Conservation (phyloP, 495 filamentous ascomycete species). For the Penicillium samsonianum region DNA sequence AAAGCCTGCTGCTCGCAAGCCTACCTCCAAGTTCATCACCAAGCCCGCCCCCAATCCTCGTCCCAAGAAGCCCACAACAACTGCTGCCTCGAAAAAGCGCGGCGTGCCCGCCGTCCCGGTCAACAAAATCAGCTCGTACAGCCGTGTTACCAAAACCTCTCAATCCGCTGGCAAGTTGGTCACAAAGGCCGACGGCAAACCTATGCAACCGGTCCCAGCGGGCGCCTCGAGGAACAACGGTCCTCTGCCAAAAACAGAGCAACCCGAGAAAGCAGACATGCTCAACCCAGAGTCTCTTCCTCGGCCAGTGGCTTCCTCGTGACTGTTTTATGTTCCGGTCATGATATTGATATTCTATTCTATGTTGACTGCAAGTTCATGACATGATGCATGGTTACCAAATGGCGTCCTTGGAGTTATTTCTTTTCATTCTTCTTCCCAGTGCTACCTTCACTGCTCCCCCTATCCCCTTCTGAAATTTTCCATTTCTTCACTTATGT, state of each 20-base stretch:
- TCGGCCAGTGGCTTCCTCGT: slow-evolving; percentile 12
- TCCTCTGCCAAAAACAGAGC: slow-evolving; percentile 25
- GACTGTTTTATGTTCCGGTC: slow-evolving; percentile 9
- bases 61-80: slow-evolving; percentile 10
- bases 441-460: neutral
- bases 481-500: neutral
- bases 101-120: slow-evolving; percentile 22
- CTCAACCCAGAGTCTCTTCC: neutral
- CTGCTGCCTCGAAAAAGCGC: slow-evolving; percentile 24
- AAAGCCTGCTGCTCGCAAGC: slow-evolving; percentile 15
- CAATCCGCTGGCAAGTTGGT: slow-evolving; percentile 20
- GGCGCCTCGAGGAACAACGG: slow-evolving; percentile 47
- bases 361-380: slow-evolving; percentile 14
- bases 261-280: neutral
- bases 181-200: slow-evolving; percentile 35
- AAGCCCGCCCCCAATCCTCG: slow-evolving; percentile 23
- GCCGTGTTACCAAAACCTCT: slow-evolving; percentile 39
- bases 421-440: slow-evolving; percentile 8
- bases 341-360: slow-evolving; percentile 13
- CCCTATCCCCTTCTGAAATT: slow-evolving; percentile 1
- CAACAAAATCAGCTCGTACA: slow-evolving; percentile 38
- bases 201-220: slow-evolving; percentile 44
- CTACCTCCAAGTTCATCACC: neutral
- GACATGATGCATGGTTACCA: slow-evolving; percentile 22
- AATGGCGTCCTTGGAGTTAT: slow-evolving; percentile 15